A percentile compares a stretch with the other conserved stretches of the same genome.
phyloP scores from a whole-genome alignment of 768 basidiomycete species.

The Sarcodon aspratus region DNA sequence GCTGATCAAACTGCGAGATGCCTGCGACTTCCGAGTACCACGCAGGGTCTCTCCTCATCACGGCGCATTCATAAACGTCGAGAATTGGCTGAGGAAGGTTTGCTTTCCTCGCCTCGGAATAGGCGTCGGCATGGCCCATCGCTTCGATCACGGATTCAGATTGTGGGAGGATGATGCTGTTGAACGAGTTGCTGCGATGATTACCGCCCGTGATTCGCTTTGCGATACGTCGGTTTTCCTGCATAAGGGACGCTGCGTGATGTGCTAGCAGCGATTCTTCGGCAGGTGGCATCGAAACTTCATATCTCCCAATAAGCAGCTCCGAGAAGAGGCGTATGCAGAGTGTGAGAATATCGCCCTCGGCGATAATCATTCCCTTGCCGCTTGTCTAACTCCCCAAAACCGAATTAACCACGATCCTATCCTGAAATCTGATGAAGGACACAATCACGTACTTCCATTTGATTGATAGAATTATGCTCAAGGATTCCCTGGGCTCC shows the following conservation, averaged over 20 bases:
- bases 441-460: conserved; percentile 28
- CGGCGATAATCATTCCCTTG: conserved; percentile 22
- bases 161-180: conserved; percentile 43
- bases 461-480: conserved; percentile 45
- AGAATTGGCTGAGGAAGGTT: conserved; percentile 36
- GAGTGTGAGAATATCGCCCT: conserved; percentile 40
- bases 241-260: conserved; percentile 29
- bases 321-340: conserved; percentile 40
- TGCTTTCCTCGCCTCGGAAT: conserved; percentile 36
- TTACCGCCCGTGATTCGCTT: conserved; percentile 9
- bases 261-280: conserved; percentile 39
- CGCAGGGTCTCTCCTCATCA: conserved; percentile 41
- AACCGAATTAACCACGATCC: conserved; percentile 28
- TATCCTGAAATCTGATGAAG: background rate
- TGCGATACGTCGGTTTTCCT: conserved; percentile 7
- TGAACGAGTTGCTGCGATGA: conserved; percentile 41
- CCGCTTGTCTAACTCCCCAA: conserved; percentile 12
- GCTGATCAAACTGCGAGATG: conserved; percentile 35
- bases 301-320: conserved; percentile 42
- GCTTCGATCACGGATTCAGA: conserved; percentile 42
- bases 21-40: conserved; percentile 48
- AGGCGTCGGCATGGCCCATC: conserved; percentile 54
- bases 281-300: conserved; percentile 30
- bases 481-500: conserved; percentile 60
- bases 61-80: conserved; percentile 42